Base-by-base conservation (phyloP, 2,329 filamentous ascomycete species). In the Colletotrichum trifolii region DNA sequence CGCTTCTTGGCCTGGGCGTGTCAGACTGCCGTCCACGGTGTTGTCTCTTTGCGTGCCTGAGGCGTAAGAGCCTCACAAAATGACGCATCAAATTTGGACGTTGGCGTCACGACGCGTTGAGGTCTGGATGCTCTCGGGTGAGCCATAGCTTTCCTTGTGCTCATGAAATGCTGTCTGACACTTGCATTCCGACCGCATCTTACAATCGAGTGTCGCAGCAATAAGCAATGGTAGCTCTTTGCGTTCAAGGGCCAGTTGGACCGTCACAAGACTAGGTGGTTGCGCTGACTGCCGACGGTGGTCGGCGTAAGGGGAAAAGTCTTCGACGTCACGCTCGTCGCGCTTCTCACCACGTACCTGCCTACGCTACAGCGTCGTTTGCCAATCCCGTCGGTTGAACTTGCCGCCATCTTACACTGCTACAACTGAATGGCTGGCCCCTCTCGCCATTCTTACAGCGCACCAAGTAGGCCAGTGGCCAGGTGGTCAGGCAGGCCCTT, bases 21-120 rank as follows among this genome's bases (percentile, higher is more conserved):
- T 25, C 25, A 4, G 25, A 25, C 25, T 35, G 46, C 52, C 45
- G 54, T 49, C 13, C 17, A 47, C 36, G 42, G 34, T 65, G 61
- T 53, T 25, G 35, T 60, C 45, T 45, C 25, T 43, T 7, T 52
- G 40, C 45, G 45, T 66, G 66, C 66, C 66, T 67, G 57, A 67
- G 63, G 66, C 58, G 54, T 9, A 25, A 50, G 49, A 59, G 60
- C 64, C 64, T 60, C 64, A 64, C 25, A 59, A 64, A 64, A 66
- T 66, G 60, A 66, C 64, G 64, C 64, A 64, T 60, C 40, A 36
- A 13, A 9, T 53, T 46, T 39, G 45, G 50, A 34, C 43, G 34
- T 40, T 42, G 39, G 57, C 36, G 43, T 54, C 46, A 58, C 25
- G 25, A 25, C 25, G 25, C 25, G 25, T 25, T 25, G 25, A 25